Base-by-base conservation (phyloP, 345 rosid species). In the Passiflora organensis region DNA sequence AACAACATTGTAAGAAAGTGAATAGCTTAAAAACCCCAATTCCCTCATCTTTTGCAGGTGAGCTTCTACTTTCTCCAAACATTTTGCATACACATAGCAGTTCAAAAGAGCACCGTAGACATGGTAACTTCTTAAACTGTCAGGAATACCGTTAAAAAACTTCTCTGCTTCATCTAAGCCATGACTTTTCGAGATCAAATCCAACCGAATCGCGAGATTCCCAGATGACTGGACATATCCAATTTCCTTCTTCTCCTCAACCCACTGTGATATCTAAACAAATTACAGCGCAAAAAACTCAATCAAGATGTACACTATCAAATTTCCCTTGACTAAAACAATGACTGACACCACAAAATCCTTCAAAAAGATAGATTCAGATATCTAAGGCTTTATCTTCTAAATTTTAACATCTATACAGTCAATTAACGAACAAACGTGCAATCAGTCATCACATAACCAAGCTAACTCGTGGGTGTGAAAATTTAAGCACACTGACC, bases 1-100 rank as follows among this genome's bases (percentile, higher is more conserved):
- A 84, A 81, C 72, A 1, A 76, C 76, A 56, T 83, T 81, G 60
- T 77, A 86, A 0, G 73, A 19, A 9, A 85, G 63, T 2, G 70
- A 21, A 1, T 55, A 24, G 16, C 38, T 67, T 13, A 17, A 52
- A 69, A 65, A 63, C 6, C 77, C 73, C 2, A 70, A 58, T n/a
- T 73, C 67, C 41, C 64, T 67, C 67, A 76, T 71, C 62, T 57
- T 51, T 54, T 64, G 53, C 62, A 80, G 46, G 8, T 59, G 19
- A 18, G 69, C 70, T 68, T 80, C 82, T 5, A 80, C 81, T 56
- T 69, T 73, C 45, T 67, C 72, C 57, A 80, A 18, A n/a, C 46
- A 43, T 43, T 48, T 64, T 13, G 53, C 34, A 32, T 61, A 32
- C 4, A 76, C 76, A 54, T 75, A 80, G 65, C 82, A 65, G 57